Conservation (phyloP, 2,329 filamentous ascomycete species). For the Teratosphaeria viscida region DNA sequence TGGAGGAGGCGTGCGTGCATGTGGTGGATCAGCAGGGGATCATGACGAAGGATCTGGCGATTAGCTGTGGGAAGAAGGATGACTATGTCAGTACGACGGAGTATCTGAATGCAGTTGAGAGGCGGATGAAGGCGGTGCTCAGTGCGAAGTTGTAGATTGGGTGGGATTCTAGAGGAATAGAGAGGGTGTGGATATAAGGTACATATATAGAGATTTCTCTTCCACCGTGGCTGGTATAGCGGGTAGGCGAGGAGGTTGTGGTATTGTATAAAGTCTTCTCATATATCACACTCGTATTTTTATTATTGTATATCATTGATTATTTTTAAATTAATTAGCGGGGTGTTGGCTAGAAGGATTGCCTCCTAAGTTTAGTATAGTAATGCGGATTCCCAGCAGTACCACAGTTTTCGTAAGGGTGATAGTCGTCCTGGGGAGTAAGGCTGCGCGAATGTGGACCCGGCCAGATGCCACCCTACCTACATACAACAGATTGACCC, state of each 20-base stretch:
- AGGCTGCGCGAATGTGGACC: background rate
- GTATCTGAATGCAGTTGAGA: constrained; percentile 89
- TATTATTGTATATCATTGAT: too few species aligned
- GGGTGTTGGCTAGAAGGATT: too few species aligned
- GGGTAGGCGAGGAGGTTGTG: background rate
- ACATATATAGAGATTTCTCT: too few species aligned
- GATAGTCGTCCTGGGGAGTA: too few species aligned
- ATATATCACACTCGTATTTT: too few species aligned
- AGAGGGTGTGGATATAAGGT: too few species aligned
- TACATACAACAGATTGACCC: background rate
- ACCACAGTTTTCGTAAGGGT: too few species aligned
- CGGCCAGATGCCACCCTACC: background rate
- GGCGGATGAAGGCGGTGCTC: constrained; percentile 68
- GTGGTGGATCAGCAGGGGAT: constrained; percentile 87
- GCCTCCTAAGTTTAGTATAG: too few species aligned
- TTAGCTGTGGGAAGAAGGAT: constrained; percentile 80
- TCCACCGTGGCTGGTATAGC: background rate
- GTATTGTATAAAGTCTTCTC: background rate
- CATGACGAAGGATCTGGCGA: constrained; percentile 99
- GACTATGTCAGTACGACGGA: constrained; percentile 87
- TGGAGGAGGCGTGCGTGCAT: constrained; percentile 89
- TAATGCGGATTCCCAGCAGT: too few species aligned
- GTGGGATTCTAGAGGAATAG: too few species aligned
- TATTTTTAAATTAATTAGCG: too few species aligned
- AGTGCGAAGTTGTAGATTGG: constrained; percentile 58